Evolutionary conservation across 306 rosid species (phyloP), one percentile per base, ranked within the genome.

Genomic region (Quercus parvula): DNA sequence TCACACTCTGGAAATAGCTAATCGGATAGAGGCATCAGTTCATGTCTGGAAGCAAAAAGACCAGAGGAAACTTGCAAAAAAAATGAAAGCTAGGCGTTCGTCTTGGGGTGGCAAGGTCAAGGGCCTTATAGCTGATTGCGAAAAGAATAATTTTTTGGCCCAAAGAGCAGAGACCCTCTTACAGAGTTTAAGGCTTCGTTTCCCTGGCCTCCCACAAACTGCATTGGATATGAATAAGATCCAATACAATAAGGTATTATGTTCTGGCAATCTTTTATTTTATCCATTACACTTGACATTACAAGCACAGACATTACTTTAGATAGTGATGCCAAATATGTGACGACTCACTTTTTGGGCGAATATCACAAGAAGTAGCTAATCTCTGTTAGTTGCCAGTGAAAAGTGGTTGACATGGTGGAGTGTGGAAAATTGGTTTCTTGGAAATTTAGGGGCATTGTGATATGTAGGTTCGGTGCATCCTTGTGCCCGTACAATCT

Each of bases 71-170:
- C 91, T 84, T 56, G 31, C 54, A 78, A 82, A 80, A 20, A 86
- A 85, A 8, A 85, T 56, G 63, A 92, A 87, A 70, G 76, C 86
- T 27, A 91, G 90, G 78, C 94, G 90, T 62, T 74, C 96, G 14
- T 81, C 94, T 71, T 94, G 98, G 98, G 88, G 98, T 72, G 98
- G 97, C 64, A 94, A 94, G 88, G 97, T 94, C 76, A 94, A 92
- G 82, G 91, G 94, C 69, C 92, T 94, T 46, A 94, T 94, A 70
- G 81, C 89, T 4, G 97, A 88, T 52, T 41, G 72, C 10, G 90
- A 89, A 25, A 92, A 88, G 82, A 87, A 85, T 51, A 74, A 85
- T 72, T 82, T 84, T 82, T 81, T 92, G 74, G 79, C 89, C 57
- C 91, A 90, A 82, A 81, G 94, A 79, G 94, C 97, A 25, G 97